Percentiles rank a stretch among this genome's conserved stretches.
Evolutionary conservation across 768 basidiomycete genomes (phyloP).

Genomic region (Mycena vitilis): DNA sequence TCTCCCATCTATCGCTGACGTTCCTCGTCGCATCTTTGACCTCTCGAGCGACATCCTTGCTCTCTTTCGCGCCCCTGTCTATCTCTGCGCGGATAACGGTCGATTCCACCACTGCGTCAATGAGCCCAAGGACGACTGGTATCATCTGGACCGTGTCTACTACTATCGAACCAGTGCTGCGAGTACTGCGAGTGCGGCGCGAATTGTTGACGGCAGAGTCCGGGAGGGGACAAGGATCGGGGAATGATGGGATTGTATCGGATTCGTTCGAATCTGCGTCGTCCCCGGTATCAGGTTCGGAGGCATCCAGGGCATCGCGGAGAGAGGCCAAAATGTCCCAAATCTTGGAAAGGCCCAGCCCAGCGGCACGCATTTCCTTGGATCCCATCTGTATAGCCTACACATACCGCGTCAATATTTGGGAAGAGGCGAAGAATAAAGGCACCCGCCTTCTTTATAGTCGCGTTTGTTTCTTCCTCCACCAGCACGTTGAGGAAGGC

Average conservation of each 20-base stretch:
- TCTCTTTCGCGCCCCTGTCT: constrained; percentile 66
- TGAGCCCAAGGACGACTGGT: constrained; percentile 71
- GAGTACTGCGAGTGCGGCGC: constrained; percentile 58
- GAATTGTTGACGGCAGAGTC: constrained; percentile 55
- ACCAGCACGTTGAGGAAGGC: constrained; percentile 69
- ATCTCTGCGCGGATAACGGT: constrained; percentile 66
- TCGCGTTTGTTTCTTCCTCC: constrained; percentile 51
- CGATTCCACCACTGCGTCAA: constrained; percentile 61
- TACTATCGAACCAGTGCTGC: constrained; percentile 47
- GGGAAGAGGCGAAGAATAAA: not conserved
- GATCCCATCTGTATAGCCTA: constrained; percentile 59
- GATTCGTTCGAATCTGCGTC: constrained; percentile 30
- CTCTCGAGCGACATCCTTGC: constrained; percentile 64
- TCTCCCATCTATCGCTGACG: constrained; percentile 72
- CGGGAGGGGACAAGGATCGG: constrained; percentile 72
- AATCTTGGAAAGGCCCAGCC: constrained; percentile 70
- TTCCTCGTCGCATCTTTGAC: constrained; percentile 64
- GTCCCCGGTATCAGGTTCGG: constrained; percentile 29
- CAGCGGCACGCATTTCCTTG: constrained; percentile 63
- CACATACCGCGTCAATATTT: no score
- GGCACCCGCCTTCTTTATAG: constrained; percentile 50
- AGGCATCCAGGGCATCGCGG: constrained; percentile 48
- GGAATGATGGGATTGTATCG: constrained; percentile 51
- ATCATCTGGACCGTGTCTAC: constrained; percentile 71
- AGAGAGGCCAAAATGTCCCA: constrained; percentile 68